A percentile compares a stretch with the other conserved stretches of the same genome.
phyloP scores from a whole-genome alignment of 495 filamentous ascomycete species.

The Bombardia bombarda region DNA sequence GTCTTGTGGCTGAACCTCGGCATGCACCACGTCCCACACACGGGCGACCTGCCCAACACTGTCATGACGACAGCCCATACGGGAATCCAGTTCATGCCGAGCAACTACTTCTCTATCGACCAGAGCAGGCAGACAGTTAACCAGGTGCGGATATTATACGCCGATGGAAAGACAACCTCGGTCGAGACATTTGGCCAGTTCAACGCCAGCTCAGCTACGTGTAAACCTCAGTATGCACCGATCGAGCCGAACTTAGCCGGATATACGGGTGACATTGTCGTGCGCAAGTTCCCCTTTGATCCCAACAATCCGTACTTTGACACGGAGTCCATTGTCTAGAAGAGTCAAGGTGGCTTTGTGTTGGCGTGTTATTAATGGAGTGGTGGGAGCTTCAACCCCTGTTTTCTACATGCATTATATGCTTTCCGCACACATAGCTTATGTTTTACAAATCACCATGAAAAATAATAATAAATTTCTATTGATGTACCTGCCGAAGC shows the following conservation, averaged over 20 bases:
- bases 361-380: too few relatives aligned
- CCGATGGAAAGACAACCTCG: conserved; percentile 21
- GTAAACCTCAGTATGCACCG: conserved; percentile 16
- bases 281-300: conserved; percentile 40
- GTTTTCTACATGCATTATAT: too few relatives aligned
- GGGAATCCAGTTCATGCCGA: conserved; percentile 33
- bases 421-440: too few relatives aligned
- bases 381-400: too few relatives aligned
- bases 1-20: conserved; percentile 50
- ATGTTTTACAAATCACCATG: too few relatives aligned
- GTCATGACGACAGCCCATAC: conserved; percentile 40
- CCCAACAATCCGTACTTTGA: conserved; percentile 27
- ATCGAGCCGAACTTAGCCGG: conserved; percentile 20
- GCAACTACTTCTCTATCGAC: conserved; percentile 30
- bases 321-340: conserved; percentile 13
- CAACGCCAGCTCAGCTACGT: conserved; percentile 5
- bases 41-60: conserved; percentile 48
- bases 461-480: too few relatives aligned
- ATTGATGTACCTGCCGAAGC: too few relatives aligned
- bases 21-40: conserved; percentile 51
- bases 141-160: conserved; percentile 34
- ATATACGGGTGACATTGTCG: conserved; percentile 37
- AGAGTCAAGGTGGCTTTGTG: too few relatives aligned
- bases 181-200: conserved; percentile 33
- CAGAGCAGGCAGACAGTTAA: conserved; percentile 22